Base-by-base conservation (phyloP, 345 rosid genomes). In the Laguncularia racemosa region DNA sequence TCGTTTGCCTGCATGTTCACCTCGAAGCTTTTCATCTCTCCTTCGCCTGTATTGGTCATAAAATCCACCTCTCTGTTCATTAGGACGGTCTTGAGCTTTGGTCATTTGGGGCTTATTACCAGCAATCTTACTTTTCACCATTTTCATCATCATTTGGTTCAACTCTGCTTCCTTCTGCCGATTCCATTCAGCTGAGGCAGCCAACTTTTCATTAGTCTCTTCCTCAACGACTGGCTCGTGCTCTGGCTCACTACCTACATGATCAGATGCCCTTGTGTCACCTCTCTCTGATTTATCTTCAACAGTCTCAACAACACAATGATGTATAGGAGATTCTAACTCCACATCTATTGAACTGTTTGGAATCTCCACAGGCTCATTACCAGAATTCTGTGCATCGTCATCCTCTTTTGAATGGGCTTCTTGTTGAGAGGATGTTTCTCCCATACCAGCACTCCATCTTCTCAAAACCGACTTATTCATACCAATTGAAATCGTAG, bases 361-460 rank as follows among this genome's bases (percentile, higher is more conserved):
- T 4, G 49, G 60, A 51, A 46, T 44, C 63, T 68, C 82, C 51
- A 8, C 67, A 23, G 28, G 55, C 13, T 12, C 48, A 59, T 71
- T 70, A 63, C 52, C 48, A 46, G 68, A 48, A 62, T 65, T 57
- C 17, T 48, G 62, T 14, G 68, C 58, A 65, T 51, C 48, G 53
- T 58, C 46, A 56, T 68, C 77, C 44, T 66, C 78, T 4, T 60
- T 51, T 61, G 54, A 50, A 62, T 70, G 69, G 20, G 57, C 58
- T 61, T 73, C 71, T 38, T 58, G 68, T 51, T 71, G 73, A 56
- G 60, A 59, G 47, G 79, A 73, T 43, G 69, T 56, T 50, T 71
- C 84, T 19, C 71, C 68, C 65, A 72, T 58, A 71, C 81, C 74
- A 48, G 76, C 54, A 78, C 86, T 79, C 90, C 90, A 84, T 71